Base-by-base conservation (phyloP, 108 stramenopile species). In the Pseudonitzschia pungens region DNA sequence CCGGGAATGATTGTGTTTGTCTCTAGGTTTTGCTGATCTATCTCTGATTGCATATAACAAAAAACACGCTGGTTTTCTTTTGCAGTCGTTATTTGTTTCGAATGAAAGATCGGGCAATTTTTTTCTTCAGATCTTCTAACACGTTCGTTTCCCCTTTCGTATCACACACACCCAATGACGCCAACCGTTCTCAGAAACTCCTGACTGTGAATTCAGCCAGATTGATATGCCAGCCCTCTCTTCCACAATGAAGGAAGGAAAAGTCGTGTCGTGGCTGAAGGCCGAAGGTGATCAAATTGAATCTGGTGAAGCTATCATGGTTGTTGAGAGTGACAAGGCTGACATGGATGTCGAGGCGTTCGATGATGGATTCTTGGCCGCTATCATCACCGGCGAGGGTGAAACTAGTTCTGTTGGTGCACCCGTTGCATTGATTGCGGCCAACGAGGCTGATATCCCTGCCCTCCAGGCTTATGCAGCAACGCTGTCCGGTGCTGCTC, bases 331-430 rank as follows among this genome's bases (percentile, higher is more conserved):
- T 59, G 98, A 99, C 76, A 98, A 98, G 84, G 98, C 98, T 18
- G 98, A 98, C 74, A 98, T 98, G 98, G 98, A 98, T 74, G 94
- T 97, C 9, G 98, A 98, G 70, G 92, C 97, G 3, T 98, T 97
- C 60, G 95, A 96, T 55, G 96, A 96, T 78, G 98, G 98, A 18
- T 96, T 87, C 87, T 72, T 98, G 65, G 96, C 97, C 15, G 95
- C 96, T 31, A 97, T 98, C 41, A 79, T 97, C 32, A 95, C 93
- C 1, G 81, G 67, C 18, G 98, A 98, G 71, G 98, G 98, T 20
- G 94, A 96, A 66, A 86, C 70, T 68, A 91, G 96, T 5, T 65
- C 82, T 45, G 98, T 98, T 12, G 98, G 98, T 27, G 80, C 92
- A 9, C 92, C 98, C 28, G 94, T 97, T 50, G 96, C 96, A 4